A percentile compares a stretch with the other conserved stretches of the same genome.
Conservation (phyloP, 2,329 filamentous ascomycete species). For the Verticillium zaregamsianum region DNA sequence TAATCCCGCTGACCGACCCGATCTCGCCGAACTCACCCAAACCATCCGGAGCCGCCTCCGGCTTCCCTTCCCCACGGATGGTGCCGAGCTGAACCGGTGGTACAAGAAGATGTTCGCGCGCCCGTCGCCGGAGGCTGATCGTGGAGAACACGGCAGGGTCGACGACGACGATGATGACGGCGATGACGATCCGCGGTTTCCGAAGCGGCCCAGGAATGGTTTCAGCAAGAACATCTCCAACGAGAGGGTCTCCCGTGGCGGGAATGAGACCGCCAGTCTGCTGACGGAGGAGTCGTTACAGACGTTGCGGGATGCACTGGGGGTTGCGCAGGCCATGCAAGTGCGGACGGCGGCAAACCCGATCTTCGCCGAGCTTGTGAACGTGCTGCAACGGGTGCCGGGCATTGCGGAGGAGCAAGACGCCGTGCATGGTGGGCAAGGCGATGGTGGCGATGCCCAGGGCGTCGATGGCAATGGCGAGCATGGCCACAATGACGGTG, state of each 20-base stretch:
- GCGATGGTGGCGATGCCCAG: neutral
- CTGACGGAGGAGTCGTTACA: neutral
- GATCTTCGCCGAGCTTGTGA: neutral
- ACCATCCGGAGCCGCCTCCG: slow-evolving; percentile 15
- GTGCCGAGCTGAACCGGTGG: slow-evolving; percentile 12
- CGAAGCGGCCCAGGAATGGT: neutral
- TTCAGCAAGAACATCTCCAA: neutral
- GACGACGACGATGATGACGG: neutral
- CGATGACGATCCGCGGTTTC: neutral
- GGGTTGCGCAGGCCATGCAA: neutral
- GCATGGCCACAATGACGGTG: neutral
- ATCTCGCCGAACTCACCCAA: slow-evolving; percentile 15
- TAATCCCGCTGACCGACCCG: slow-evolving; percentile 20
- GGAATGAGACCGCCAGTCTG: neutral
- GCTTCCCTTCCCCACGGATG: slow-evolving; percentile 11
- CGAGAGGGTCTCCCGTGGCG: neutral
- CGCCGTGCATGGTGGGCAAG: neutral
- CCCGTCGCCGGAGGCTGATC: neutral
- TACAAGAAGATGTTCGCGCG: slow-evolving; percentile 4
- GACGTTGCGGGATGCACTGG: neutral
- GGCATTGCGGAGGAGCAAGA: neutral
- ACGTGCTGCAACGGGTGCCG: neutral
- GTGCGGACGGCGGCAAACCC: neutral
- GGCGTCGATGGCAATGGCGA: neutral
- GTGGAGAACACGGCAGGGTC: too few relatives aligned